Base-by-base conservation (phyloP, 1,284 basidiomycete genomes). In the Phylloporus sp. region DNA sequence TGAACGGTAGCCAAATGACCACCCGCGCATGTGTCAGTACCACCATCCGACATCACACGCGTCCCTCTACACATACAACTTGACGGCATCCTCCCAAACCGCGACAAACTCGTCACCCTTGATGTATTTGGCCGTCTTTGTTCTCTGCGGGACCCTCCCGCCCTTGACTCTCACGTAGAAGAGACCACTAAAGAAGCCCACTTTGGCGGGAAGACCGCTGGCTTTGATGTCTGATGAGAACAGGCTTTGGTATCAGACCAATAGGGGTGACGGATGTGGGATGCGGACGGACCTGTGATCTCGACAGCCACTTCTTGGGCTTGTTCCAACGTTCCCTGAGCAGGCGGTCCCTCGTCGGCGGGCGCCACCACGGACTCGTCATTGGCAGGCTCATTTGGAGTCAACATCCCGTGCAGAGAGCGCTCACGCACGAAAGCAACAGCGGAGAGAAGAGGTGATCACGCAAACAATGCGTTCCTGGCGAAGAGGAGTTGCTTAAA, bases 191-290 rank as follows among this genome's bases (percentile, higher is more conserved):
- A 74, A 77, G 44, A 74, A 24, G 31, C 73, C 73, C 24, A 74
- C 61, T 70, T 74, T 77, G 24, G 74, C 66, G 31, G 73, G 73
- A 18, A 74, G 67, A 50, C 75, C 75, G 42, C 73, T 77, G 26
- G 73, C 73, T 59, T 73, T 77, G 66, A 74, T 74, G 64, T 68
- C 73, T 74, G 51, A 49, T 28, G 13, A 44, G 18, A 28, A 29
- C 3, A 8, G 34, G 15, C 34, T 15, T 53, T 34, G 2, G 22
- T 11, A 13, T 51, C 29, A 28, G n/a, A 42, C 8, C 22, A 10
- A n/a, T 4, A 12, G 12, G 18, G 22, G 22, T 18, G 22, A n/a
- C 6, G 42, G 20, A n/a, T 12, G 22, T 20, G 42, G 22, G 6
- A 20, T n/a, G 18, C n/a, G 0, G 40, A 24, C 59, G 15, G 44